phyloP scores from a whole-genome alignment of 805 yeast genomes.

The Hanseniaspora valbyensis region DNA sequence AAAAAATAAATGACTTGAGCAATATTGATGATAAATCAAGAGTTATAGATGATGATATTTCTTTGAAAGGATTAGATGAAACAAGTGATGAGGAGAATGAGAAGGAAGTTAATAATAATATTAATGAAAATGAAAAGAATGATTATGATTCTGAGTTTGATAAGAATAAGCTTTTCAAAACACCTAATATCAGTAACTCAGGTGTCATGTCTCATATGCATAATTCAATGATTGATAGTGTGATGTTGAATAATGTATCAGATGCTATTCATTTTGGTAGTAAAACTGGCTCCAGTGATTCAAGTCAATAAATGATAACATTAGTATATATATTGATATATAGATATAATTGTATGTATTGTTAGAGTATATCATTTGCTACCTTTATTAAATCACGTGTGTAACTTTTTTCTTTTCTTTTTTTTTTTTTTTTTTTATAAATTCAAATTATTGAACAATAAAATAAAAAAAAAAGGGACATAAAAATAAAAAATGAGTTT shows the following conservation, averaged over 20 bases:
- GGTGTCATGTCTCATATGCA: conserved; percentile 9
- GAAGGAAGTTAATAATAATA: background rate
- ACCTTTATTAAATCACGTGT: no score
- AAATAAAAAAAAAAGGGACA: no score
- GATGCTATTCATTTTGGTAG: conserved; percentile 5
- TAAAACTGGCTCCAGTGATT: background rate
- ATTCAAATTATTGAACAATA: no score
- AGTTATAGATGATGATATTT: conserved; percentile 11
- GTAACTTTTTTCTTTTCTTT: no score
- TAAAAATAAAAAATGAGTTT: no score
- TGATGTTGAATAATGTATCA: conserved; percentile 11
- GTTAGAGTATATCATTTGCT: no score
- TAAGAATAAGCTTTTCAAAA: conserved; percentile 6
- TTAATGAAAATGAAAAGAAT: background rate
- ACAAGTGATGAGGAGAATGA: conserved; percentile 11
- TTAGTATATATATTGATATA: no score
- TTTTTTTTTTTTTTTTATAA: no score
- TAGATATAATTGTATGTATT: no score
- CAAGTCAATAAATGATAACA: no score
- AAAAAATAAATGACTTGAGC: background rate
- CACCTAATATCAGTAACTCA: conserved; percentile 13
- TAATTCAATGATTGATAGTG: conserved; percentile 9
- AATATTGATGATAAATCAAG: background rate
- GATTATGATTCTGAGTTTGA: conserved; percentile 5
- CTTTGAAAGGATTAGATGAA: conserved; percentile 12